These are phyloP conservation scores for Aspergillus spinulosporus DNA, from an alignment of 2,329 filamentous ascomycete genomes.

Conservation along the genomic window DNA sequence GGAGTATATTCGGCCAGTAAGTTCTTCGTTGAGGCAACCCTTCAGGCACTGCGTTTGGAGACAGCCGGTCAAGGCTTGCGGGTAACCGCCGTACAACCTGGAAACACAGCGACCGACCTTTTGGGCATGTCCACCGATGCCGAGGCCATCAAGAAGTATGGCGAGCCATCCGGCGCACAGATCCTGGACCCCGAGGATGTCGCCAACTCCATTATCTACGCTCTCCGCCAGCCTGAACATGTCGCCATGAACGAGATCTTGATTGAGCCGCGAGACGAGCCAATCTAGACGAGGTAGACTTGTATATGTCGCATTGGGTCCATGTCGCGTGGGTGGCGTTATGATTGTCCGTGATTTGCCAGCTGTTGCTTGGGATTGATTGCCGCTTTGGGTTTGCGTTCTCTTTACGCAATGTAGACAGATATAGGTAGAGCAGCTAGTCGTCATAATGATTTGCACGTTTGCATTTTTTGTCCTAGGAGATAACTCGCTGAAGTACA, in stretches of 20 bases:
- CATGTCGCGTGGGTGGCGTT: background rate
- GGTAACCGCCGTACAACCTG: conserved; percentile 74
- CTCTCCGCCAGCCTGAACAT: conserved; percentile 70
- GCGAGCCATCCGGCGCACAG: conserved; percentile 71
- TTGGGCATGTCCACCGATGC: conserved; percentile 72
- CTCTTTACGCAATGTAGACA: conserved; percentile 1
- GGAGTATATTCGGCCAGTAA: conserved; percentile 82
- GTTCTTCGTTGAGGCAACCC: conserved; percentile 79
- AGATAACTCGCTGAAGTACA: background rate
- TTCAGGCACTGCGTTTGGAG: conserved; percentile 74
- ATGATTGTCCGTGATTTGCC: background rate
- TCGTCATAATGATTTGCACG: background rate
- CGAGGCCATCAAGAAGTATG: conserved; percentile 77
- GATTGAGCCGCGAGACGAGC: conserved; percentile 75
- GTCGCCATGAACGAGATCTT: conserved; percentile 79
- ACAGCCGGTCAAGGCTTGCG: conserved; percentile 71
- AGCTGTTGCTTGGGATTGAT: background rate
- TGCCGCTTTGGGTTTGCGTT: background rate
- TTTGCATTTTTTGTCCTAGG: background rate
- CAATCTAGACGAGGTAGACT: conserved; percentile 53
- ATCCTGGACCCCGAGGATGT: conserved; percentile 74
- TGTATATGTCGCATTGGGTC: background rate
- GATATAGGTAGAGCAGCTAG: conserved; percentile 2
- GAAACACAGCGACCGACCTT: conserved; percentile 73
- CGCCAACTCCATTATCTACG: conserved; percentile 71